phyloP scores from a whole-genome alignment of 805 yeast genomes.

The Monosporozyma servazzii region DNA sequence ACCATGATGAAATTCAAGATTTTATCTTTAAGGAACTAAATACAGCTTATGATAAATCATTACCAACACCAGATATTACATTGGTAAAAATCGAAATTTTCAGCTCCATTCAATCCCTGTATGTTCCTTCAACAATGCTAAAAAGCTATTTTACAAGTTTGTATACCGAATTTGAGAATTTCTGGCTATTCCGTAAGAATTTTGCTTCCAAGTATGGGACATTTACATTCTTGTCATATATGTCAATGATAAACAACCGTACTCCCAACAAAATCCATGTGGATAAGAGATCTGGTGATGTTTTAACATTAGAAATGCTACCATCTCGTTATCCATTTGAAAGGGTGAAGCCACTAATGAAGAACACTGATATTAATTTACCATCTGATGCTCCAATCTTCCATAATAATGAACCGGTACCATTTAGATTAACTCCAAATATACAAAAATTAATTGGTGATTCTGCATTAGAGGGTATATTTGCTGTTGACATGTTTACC shows the following conservation, averaged over 20 bases:
- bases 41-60: slow-evolving; percentile 86
- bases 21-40: slow-evolving; percentile 77
- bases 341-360: slow-evolving; percentile 32
- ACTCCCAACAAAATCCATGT: slow-evolving; percentile 90
- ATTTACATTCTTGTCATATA: slow-evolving; percentile 81
- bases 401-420: slow-evolving; percentile 86
- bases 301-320: slow-evolving; percentile 91
- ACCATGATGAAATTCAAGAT: slow-evolving; percentile 83
- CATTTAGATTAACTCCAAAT: slow-evolving; percentile 93
- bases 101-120: slow-evolving; percentile 76
- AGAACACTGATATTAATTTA: slow-evolving; percentile 30
- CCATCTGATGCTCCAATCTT: slow-evolving; percentile 62
- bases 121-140: slow-evolving; percentile 79
- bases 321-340: slow-evolving; percentile 67
- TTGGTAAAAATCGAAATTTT: slow-evolving; percentile 86
- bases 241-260: slow-evolving; percentile 88
- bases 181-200: slow-evolving; percentile 94
- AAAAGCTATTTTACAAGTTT: slow-evolving; percentile 64
- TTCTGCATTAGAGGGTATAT: slow-evolving; percentile 84
- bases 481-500: slow-evolving; percentile 72
- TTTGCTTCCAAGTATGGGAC: slow-evolving; percentile 93
- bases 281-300: slow-evolving; percentile 72
- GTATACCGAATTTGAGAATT: slow-evolving; percentile 78
- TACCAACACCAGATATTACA: slow-evolving; percentile 86
- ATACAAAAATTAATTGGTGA: slow-evolving; percentile 91